Evolutionary conservation across 2,329 filamentous ascomycete species (phyloP).

Genomic region (Beauveria varroae): DNA sequence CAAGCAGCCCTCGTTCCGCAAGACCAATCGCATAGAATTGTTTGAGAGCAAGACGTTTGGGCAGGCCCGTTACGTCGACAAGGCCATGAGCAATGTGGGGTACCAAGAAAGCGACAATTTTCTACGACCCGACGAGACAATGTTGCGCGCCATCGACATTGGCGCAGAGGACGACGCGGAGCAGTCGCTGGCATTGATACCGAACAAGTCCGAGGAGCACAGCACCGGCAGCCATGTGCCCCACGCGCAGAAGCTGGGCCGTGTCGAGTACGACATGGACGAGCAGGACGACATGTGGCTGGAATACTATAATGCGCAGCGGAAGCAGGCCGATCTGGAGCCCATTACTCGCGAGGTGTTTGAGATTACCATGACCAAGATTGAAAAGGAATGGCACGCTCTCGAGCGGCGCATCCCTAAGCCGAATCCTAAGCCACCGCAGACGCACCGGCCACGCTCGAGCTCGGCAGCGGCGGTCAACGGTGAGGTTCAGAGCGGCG

Average conservation of each 20-base stretch:
- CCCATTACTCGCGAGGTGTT: conserved; percentile 88
- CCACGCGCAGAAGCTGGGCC: conserved; percentile 48
- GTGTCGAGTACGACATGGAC: conserved; percentile 99
- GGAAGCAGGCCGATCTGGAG: conserved; percentile 67
- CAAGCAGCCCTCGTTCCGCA: conserved; percentile 66
- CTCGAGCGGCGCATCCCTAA: conserved; percentile 96
- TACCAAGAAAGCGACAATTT: conserved; percentile 95
- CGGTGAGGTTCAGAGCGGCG: conserved; percentile 68
- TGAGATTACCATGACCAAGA: conserved; percentile 97
- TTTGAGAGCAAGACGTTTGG: conserved; percentile 82
- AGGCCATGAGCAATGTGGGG: conserved; percentile 90
- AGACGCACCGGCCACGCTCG: conserved; percentile 86
- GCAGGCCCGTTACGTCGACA: conserved; percentile 87
- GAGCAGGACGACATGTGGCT: conserved; percentile 98
- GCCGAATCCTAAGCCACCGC: conserved; percentile 89
- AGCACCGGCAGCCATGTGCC: conserved; percentile 11
- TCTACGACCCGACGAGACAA: conserved; percentile 63
- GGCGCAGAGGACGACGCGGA: conserved; percentile 54
- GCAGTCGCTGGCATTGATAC: conserved; percentile 22
- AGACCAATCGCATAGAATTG: conserved; percentile 68
- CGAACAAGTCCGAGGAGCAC: conserved; percentile 22
- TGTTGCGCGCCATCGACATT: conserved; percentile 57
- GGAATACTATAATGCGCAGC: conserved; percentile 70
- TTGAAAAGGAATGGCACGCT: conserved; percentile 97
- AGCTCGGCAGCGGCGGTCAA: conserved; percentile 94